Base-by-base conservation (phyloP, 2,329 filamentous ascomycete species). In the Magnaporthiopsis poae region DNA sequence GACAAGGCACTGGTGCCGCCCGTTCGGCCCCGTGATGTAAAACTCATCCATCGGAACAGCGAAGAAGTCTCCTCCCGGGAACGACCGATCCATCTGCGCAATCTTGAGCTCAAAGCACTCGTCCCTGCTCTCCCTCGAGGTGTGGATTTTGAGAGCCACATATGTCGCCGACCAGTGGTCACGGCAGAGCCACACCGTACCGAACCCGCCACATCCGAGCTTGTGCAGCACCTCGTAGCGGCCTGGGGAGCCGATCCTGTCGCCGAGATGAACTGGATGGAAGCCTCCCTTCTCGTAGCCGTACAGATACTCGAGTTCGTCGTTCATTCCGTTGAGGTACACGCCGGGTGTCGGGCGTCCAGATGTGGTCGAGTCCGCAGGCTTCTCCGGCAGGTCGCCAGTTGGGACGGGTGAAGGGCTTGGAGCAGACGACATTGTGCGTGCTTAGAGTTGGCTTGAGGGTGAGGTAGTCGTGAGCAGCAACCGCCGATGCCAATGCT, bases 161-260 rank as follows among this genome's bases (percentile, higher is more conserved):
- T 66, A 67, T 29, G 13, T 52, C 27, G 18, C n/a, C 8, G 66
- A 39, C 33, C 29, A 25, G 5, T 46, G 62, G 59, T 71, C 70
- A 46, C 65, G 67, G 62, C 68, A 71, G 66, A 73, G 70, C 72
- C 72, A 73, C 35, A 73, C 71, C 2, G 69, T 72, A 39, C 67
- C 68, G 29, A 68, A 71, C 0, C 69, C 69, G 21, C 72, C 72
- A 27, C 63, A 64, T 8, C 71, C 72, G 27, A 72, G 70, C 66
- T 72, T 73, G 62, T 72, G 67, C 25, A 71, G 60, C 64, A 73
- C 68, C 13, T 66, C 66, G 62, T 70, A 73, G 59, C 70, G 69
- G 21, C 59, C 66, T 27, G 65, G 21, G 5, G 67, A 61, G 2
- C 68, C 66, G 11, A 69, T 67, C 1, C 59, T 60, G 63, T 73